phyloP scores from a whole-genome alignment of 345 rosid genomes.

The Hirschfeldia incana region DNA sequence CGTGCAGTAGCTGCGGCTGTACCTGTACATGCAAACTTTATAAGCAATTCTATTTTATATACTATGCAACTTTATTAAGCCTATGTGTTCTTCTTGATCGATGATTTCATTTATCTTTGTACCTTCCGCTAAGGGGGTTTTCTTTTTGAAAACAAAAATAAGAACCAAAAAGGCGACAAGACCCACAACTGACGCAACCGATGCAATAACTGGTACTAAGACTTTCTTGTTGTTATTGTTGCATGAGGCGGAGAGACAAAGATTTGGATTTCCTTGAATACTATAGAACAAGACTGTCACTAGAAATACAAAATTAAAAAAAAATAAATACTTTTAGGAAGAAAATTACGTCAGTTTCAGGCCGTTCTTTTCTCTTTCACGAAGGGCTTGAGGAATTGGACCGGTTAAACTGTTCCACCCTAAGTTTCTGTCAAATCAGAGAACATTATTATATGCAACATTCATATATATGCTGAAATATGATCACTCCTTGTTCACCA shows the following conservation, averaged over 20 bases:
- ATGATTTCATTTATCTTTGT: background rate
- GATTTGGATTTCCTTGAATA: constrained; percentile 41
- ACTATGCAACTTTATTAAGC: background rate
- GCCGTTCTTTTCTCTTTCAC: constrained; percentile 13
- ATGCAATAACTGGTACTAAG: constrained; percentile 33
- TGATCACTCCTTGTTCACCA: background rate
- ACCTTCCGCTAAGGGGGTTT: constrained; percentile 5
- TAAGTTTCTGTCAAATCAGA: constrained; percentile 41
- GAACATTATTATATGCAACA: background rate
- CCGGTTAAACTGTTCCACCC: constrained; percentile 43
- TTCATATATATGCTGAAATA: background rate
- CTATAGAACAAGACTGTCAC: background rate
- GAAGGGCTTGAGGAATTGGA: constrained; percentile 39
- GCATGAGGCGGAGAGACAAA: constrained; percentile 39
- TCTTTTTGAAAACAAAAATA: constrained; percentile 16
- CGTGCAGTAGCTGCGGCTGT: background rate
- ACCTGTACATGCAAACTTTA: background rate
- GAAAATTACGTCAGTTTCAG: constrained; percentile 36
- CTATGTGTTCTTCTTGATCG: background rate
- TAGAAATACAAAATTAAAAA: background rate
- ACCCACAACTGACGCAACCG: constrained; percentile 12
- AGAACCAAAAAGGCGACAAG: constrained; percentile 21
- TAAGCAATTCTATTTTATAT: background rate
- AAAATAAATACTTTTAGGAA: background rate
- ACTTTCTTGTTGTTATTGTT: constrained; percentile 15